phyloP scores from a whole-genome alignment of 2,329 filamentous ascomycete species.

The Colletotrichum tabaci region DNA sequence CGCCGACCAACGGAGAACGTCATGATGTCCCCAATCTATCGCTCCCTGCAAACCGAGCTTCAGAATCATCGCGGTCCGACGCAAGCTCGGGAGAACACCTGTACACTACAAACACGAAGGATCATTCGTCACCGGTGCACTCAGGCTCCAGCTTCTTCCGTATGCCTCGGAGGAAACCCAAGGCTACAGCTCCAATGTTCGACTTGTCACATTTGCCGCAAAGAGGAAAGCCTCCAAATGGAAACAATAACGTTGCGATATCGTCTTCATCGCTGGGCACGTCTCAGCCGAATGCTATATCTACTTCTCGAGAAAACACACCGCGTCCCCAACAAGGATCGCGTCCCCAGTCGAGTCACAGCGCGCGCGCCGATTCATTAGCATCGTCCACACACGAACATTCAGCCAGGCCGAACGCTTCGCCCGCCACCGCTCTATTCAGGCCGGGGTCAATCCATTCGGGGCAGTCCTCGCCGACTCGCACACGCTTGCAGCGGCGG shows the following conservation, averaged over 20 bases:
- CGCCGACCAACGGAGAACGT: conserved; percentile 36
- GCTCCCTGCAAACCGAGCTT: conserved; percentile 31
- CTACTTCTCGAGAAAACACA: conserved; percentile 32
- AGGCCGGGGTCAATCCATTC: conserved; percentile 64
- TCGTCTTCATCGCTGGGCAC: conserved; percentile 62
- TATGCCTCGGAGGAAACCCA: conserved; percentile 82
- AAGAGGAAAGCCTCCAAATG: conserved; percentile 66
- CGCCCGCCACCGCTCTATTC: conserved; percentile 66
- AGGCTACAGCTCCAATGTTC: conserved; percentile 83
- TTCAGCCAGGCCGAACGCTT: conserved; percentile 54
- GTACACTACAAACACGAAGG: conserved; percentile 72
- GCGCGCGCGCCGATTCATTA: conserved; percentile 34
- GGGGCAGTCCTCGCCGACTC: conserved; percentile 78
- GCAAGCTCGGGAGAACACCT: conserved; percentile 81
- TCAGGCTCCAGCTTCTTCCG: conserved; percentile 84
- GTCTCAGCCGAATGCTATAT: conserved; percentile 15
- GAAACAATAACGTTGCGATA: conserved; percentile 51
- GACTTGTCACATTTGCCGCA: conserved; percentile 88
- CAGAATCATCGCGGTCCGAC: conserved; percentile 91
- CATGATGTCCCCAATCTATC: conserved; percentile 29
- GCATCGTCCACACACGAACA: conserved; percentile 52
- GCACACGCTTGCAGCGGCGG: conserved; percentile 72
- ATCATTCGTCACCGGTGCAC: conserved; percentile 63
- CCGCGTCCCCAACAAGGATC: conserved; percentile 33
- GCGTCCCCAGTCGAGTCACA: conserved; percentile 41